Base-by-base conservation (phyloP, 805 yeast genomes). In the Candida easanensis region DNA sequence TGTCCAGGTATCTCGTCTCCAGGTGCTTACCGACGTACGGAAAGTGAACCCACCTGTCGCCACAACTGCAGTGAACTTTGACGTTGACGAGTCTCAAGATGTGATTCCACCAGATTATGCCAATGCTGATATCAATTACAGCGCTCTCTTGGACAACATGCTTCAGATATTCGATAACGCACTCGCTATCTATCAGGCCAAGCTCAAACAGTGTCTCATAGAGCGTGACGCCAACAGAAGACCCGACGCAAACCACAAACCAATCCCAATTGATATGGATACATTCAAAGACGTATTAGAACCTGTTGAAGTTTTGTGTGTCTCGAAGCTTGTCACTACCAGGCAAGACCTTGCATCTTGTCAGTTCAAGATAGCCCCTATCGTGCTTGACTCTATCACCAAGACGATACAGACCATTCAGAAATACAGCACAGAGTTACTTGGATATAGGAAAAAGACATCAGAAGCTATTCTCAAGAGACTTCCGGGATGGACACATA, bases 401-500 rank as follows among this genome's bases (percentile, higher is more conserved):
- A 52, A 54, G 9, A 44, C 60, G 5, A 33, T 64, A 2, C 42
- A 51, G 26, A 37, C 44, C 18, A 28, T 58, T 2, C 38, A 39
- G 18, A 36, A 20, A 14, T 64, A 57, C 44, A 56, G 53, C 39
- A 53, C 53, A 17, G 58, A 54, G 41, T 42, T 68, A 13, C 41
- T 50, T 27, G 52, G 47, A 18, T 65, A 56, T 43, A 52, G 57
- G n/a, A 39, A 38, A 15, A 52, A 45, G 25, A 46, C 57, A 0
- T 32, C 42, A 8, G 57, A 58, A 17, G 46, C 46, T 1, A 33
- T 42, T 16, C 35, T 68, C 9, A 60, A 60, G 28, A 59, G 63
- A 17, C 37, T 70, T 2, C 70, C 72, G 4, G 51, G 57, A 38
- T 63, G 69, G 64, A 54, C 62, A n/a, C 66, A 61, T 45, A 57